A percentile compares a stretch with the other conserved stretches of the same genome.
Evolutionary conservation across 2,329 filamentous ascomycete species (phyloP).

Genomic region (Fusarium globosum): DNA sequence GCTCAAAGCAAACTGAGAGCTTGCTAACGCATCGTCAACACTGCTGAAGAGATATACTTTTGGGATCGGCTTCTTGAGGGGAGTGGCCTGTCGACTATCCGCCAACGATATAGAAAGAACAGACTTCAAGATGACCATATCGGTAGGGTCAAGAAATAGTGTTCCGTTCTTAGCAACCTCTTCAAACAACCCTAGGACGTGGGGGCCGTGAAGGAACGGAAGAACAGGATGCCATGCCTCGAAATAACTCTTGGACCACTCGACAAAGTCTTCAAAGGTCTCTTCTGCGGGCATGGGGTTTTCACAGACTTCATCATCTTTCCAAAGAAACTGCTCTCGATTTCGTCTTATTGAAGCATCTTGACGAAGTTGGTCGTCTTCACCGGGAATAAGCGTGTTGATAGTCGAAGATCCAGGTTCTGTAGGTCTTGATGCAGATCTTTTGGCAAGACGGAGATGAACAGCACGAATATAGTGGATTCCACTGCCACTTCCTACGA

Average conservation of each 20-base stretch:
- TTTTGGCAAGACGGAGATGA: slow-evolving; percentile 57
- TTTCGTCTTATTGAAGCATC: slow-evolving; percentile 16
- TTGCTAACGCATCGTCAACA: slow-evolving; percentile 62
- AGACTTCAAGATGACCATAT: slow-evolving; percentile 48
- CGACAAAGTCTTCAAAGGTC: slow-evolving; percentile 60
- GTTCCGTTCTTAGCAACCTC: slow-evolving; percentile 49
- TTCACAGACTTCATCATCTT: slow-evolving; percentile 48
- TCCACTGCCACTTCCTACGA: slow-evolving; percentile 67
- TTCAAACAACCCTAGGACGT: slow-evolving; percentile 60
- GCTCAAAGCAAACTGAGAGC: slow-evolving; percentile 58
- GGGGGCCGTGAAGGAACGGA: slow-evolving; percentile 66
- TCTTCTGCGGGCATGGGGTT: background rate
- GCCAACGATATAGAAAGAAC: slow-evolving; percentile 65
- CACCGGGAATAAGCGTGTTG: slow-evolving; percentile 62
- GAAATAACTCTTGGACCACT: slow-evolving; percentile 65
- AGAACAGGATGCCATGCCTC: slow-evolving; percentile 68
- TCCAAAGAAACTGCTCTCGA: slow-evolving; percentile 48
- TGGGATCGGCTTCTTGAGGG: slow-evolving; percentile 50
- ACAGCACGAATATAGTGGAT: slow-evolving; percentile 70
- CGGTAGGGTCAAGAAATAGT: background rate
- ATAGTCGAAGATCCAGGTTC: slow-evolving; percentile 22
- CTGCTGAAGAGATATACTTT: slow-evolving; percentile 58
- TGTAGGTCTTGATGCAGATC: slow-evolving; percentile 36
- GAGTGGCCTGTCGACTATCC: slow-evolving; percentile 58
- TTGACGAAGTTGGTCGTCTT: slow-evolving; percentile 62